Evolutionary conservation across 805 yeast genomes (phyloP).

Genomic region (Candida glaebosa): DNA sequence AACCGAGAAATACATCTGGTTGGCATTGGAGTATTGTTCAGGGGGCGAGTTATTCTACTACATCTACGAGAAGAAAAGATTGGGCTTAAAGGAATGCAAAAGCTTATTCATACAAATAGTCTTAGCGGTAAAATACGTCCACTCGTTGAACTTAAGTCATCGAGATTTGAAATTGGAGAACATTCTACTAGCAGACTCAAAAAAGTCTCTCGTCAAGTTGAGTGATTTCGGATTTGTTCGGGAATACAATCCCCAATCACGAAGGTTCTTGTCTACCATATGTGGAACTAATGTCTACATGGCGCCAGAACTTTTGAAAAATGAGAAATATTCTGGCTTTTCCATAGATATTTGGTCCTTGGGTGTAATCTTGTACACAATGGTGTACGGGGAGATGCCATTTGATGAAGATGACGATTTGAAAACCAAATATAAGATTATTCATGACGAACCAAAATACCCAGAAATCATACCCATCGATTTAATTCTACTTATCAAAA

Average conservation of each 20-base stretch:
- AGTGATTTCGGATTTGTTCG: constrained; percentile 95
- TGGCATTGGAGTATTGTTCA: constrained; percentile 87
- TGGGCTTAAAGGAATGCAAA: constrained; percentile 49
- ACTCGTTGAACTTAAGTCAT: constrained; percentile 73
- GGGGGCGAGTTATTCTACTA: constrained; percentile 73
- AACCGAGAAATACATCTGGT: constrained; percentile 77
- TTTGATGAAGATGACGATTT: constrained; percentile 81
- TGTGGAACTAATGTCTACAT: constrained; percentile 95
- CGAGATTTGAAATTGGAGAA: constrained; percentile 85
- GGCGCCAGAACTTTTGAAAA: constrained; percentile 87
- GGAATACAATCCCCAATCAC: constrained; percentile 47
- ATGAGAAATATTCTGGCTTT: constrained; percentile 71
- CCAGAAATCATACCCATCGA: constrained; percentile 45
- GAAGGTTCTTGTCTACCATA: constrained; percentile 66
- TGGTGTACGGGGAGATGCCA: constrained; percentile 85
- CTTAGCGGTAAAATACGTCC: constrained; percentile 70
- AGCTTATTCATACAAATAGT: constrained; percentile 61
- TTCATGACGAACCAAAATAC: constrained; percentile 62
- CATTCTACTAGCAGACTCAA: constrained; percentile 53
- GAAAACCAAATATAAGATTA: constrained; percentile 55
- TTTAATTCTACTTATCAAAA: constrained; percentile 47
- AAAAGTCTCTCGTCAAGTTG: constrained; percentile 60
- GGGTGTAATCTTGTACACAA: constrained; percentile 83
- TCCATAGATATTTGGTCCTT: constrained; percentile 89
- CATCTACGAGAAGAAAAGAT: constrained; percentile 48